Conservation (phyloP, 2,329 filamentous ascomycete species). For the Didymella segeticola region DNA sequence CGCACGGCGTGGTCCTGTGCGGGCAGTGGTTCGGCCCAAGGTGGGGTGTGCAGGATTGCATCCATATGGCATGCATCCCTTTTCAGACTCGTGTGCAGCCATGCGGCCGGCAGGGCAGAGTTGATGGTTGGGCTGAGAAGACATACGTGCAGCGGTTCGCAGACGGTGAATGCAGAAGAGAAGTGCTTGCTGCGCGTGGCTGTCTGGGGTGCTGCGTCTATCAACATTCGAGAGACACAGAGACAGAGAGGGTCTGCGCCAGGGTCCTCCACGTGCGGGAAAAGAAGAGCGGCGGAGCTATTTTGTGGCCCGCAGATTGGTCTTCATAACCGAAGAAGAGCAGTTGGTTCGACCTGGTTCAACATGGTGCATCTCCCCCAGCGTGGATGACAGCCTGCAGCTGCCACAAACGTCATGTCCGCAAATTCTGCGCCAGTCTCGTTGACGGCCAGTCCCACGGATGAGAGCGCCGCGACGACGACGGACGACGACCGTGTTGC, state of each 20-base stretch:
- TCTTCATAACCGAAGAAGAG: slow-evolving; percentile 16
- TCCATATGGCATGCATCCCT: slow-evolving; percentile 33
- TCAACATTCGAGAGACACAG: no score
- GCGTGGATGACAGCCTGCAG: slow-evolving; percentile 6
- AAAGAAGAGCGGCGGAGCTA: slow-evolving; percentile 24
- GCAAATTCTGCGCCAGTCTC: slow-evolving; percentile 9
- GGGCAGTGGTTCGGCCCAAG: slow-evolving; percentile 22
- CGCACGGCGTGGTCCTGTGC: slow-evolving; percentile 23
- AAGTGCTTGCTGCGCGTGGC: slow-evolving; percentile 5
- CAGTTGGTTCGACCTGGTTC: slow-evolving; percentile 12
- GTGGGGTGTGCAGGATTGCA: slow-evolving; percentile 33
- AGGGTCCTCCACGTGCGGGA: slow-evolving; percentile 31
- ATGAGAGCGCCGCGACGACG: no score
- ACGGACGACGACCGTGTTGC: no score
- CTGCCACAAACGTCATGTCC: slow-evolving; percentile 21
- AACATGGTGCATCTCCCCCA: slow-evolving; percentile 7
- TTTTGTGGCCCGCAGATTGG: slow-evolving; percentile 11
- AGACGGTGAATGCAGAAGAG: slow-evolving; percentile 18
- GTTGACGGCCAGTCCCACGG: no score
- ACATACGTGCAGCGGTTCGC: slow-evolving; percentile 28
- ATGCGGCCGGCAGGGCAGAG: slow-evolving; percentile 18
- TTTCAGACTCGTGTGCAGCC: slow-evolving; percentile 29
- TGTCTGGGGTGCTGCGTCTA: slow-evolving; percentile 11
- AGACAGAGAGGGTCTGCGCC: slow-evolving; percentile 16
- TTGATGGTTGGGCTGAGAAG: slow-evolving; percentile 29